Evolutionary conservation across 257 asterid species (phyloP).

Genomic region (Eucommia ulmoides): DNA sequence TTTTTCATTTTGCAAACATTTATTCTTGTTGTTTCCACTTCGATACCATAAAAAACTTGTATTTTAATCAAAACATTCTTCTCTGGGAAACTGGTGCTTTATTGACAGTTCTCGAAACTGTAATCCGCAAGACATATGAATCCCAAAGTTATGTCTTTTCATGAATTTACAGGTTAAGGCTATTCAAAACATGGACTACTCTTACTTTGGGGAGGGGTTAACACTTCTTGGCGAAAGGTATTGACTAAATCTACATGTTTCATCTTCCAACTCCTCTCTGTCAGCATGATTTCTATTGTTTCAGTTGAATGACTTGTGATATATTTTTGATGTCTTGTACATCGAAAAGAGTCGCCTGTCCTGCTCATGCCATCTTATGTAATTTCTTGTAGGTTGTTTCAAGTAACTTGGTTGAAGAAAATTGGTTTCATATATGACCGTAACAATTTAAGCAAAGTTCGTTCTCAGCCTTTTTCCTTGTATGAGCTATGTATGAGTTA

Average conservation of each 20-base stretch:
- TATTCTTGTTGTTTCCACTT: background rate
- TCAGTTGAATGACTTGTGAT: no score
- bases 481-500: constrained; percentile 4
- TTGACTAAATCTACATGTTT: background rate
- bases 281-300: no score
- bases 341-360: no score
- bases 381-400: constrained; percentile 91
- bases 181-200: constrained; percentile 33
- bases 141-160: constrained; percentile 6
- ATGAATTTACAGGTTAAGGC: constrained; percentile 46
- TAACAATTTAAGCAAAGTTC: constrained; percentile 57
- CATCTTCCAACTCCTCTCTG: no score
- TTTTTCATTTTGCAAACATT: background rate
- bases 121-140: background rate
- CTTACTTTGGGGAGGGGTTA: constrained; percentile 89
- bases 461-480: constrained; percentile 34
- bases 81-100: background rate
- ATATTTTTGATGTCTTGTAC: no score
- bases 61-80: background rate
- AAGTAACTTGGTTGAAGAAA: constrained; percentile 71
- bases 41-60: background rate
- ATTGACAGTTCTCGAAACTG: background rate
- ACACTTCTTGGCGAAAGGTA: constrained; percentile 74
- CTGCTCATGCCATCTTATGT: constrained; percentile 9
- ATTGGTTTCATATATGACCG: constrained; percentile 83